Percentiles rank a stretch among this genome's conserved stretches.
Conservation (phyloP, 345 rosid species). For the Schrenkiella parvula region DNA sequence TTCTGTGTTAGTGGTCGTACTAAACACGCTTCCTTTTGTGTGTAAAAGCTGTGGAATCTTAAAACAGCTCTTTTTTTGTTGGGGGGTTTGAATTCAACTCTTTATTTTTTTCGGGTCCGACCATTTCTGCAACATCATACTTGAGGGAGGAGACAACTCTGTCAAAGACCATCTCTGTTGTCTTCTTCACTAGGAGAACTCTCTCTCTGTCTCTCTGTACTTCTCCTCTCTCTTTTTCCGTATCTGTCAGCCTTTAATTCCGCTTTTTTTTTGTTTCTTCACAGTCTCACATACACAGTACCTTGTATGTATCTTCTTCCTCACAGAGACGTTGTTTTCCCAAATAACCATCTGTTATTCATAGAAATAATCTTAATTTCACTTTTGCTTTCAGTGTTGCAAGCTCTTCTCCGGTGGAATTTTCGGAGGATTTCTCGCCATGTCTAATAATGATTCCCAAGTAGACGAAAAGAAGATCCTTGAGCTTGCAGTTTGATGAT, state of each 20-base stretch:
- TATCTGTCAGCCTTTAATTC: conserved; percentile 25
- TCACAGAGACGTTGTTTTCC: background rate
- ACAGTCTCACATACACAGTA: background rate
- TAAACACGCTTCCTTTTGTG: conserved; percentile 32
- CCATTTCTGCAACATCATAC: conserved; percentile 37
- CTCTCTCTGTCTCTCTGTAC: background rate
- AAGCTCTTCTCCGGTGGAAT: conserved; percentile 9
- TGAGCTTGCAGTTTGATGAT: background rate
- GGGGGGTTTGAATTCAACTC: conserved; percentile 19
- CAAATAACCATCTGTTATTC: background rate
- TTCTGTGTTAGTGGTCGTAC: conserved; percentile 26
- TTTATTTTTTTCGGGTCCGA: conserved; percentile 13
- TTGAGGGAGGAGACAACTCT: conserved; percentile 19
- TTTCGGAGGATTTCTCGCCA: background rate
- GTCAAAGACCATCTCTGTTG: conserved; percentile 23
- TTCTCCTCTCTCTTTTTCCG: conserved; percentile 3
- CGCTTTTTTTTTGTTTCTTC: conserved; percentile 14
- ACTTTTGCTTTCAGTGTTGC: conserved; percentile 9
- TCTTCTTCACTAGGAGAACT: conserved; percentile 18
- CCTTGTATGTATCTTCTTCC: conserved; percentile 7
- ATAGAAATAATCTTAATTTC: background rate
- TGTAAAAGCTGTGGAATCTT: conserved; percentile 27
- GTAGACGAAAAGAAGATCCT: background rate
- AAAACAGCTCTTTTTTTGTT: background rate
- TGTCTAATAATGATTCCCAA: background rate